Evolutionary conservation across 2,329 filamentous ascomycete species (phyloP).

Genomic region (Pseudogymnoascus sp.): DNA sequence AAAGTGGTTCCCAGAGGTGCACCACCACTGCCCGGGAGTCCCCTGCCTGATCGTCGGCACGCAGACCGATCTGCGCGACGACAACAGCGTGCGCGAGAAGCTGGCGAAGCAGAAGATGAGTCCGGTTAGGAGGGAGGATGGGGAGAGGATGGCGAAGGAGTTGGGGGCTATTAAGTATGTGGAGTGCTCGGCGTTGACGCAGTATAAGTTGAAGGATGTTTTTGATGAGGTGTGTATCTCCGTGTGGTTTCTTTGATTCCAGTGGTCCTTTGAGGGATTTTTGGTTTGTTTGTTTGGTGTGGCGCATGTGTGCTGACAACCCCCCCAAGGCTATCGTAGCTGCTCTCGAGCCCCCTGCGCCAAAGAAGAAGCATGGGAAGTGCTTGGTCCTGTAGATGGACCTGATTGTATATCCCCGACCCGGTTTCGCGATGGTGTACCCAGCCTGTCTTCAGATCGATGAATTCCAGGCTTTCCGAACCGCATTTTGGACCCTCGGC

Average conservation of each 20-base stretch:
- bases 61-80: slow-evolving; percentile 91
- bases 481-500: neutral
- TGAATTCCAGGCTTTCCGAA: neutral
- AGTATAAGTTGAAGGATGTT: slow-evolving; percentile 98
- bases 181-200: slow-evolving; percentile 94
- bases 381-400: slow-evolving; percentile 55
- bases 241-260: no score
- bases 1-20: slow-evolving; percentile 98
- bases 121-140: slow-evolving; percentile 84
- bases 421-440: neutral
- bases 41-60: slow-evolving; percentile 97
- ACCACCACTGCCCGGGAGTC: slow-evolving; percentile 96
- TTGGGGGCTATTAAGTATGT: slow-evolving; percentile 98
- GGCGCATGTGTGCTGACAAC: slow-evolving; percentile 16
- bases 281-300: no score
- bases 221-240: slow-evolving; percentile 78
- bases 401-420: neutral
- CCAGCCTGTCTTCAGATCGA: neutral
- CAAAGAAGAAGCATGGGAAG: slow-evolving; percentile 66
- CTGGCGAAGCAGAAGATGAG: slow-evolving; percentile 92
- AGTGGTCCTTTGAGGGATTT: no score
- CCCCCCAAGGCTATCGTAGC: slow-evolving; percentile 82
- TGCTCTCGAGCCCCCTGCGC: slow-evolving; percentile 76
- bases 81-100: slow-evolving; percentile 80
- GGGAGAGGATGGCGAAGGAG: slow-evolving; percentile 93